phyloP scores from a whole-genome alignment of 2,329 filamentous ascomycete genomes.

The Trichoderma arundinaceum region DNA sequence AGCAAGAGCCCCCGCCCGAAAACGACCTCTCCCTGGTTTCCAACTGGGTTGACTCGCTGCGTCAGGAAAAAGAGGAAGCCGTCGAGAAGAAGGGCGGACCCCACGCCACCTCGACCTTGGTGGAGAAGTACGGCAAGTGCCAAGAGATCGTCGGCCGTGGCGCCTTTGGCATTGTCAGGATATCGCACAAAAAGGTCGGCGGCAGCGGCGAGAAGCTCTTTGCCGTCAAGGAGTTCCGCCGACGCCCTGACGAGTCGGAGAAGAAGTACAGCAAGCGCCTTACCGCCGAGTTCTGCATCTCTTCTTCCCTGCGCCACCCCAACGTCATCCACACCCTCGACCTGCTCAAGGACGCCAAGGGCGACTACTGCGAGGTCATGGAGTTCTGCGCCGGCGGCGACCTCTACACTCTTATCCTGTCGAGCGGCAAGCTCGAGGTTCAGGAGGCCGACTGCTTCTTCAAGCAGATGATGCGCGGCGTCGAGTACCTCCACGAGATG shows the following conservation, averaged over 20 bases:
- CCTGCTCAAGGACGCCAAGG: conserved; percentile 92
- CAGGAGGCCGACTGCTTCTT: conserved; percentile 97
- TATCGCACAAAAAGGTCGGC: conserved; percentile 92
- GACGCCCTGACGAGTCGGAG: conserved; percentile 89
- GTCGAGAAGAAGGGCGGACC: conserved; percentile 79
- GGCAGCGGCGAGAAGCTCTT: conserved; percentile 87
- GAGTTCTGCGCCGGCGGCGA: conserved; percentile 98
- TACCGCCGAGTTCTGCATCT: conserved; percentile 98
- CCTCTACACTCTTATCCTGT: conserved; percentile 89
- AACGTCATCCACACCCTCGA: conserved; percentile 99
- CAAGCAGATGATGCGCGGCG: conserved; percentile 98
- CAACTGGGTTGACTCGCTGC: conserved; percentile 92
- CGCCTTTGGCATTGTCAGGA: conserved; percentile 95
- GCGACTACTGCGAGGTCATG: conserved; percentile 99
- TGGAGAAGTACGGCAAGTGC: conserved; percentile 98
- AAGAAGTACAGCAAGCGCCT: conserved; percentile 98
- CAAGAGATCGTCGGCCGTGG: conserved; percentile 96
- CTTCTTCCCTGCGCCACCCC: conserved; percentile 91
- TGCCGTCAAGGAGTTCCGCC: conserved; percentile 97
- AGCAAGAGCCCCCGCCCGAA: conserved; percentile 74
- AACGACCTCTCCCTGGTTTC: conserved; percentile 91
- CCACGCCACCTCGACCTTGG: conserved; percentile 73
- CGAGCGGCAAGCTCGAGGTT: conserved; percentile 89
- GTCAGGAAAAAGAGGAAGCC: conserved; percentile 85
- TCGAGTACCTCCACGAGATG: conserved; percentile 99